Base-by-base conservation (phyloP, 2,329 filamentous ascomycete species). In the Ceratocystis albifundus region DNA sequence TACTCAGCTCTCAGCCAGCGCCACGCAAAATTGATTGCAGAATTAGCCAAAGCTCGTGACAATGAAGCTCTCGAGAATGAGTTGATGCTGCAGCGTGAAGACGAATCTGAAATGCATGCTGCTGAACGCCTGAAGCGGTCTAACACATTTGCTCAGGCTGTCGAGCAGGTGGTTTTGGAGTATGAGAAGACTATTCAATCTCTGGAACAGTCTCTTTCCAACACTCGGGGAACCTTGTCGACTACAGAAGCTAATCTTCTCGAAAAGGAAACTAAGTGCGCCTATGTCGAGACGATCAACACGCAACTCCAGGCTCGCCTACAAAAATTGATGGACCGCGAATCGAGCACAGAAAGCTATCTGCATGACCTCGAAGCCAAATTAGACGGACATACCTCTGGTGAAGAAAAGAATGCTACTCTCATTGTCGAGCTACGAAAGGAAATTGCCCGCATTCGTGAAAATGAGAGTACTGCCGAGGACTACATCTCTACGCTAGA, bases 161-260 rank as follows among this genome's bases (percentile, higher is more conserved):
- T 99, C 22, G 94, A 99, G 72, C 89, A 96, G 73, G 90, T 99
- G 25, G 90, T 99, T 2, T 79, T 97, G 62, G 94, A 99, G 76
- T 99, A 99, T 74, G 95, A 99, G 75, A 97, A 96, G 80, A 99
- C 95, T 0, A 99, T 99, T 62, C 92, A 97, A 74, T 88, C 85
- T 65, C 82, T 99, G 17, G 94, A 99, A 75, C 86, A 91, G 63
- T 96, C 92, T 1, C 83, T 99, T 15, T 92, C 92, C 0, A 94
- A 86, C 72, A 97, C 94, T 0, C 84, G 94, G 67, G 82, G 88
- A 44, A 90, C 89, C 0, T 80, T 99, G 32, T 88, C 94, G 10
- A 87, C 80, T 69, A 92, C 89, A 0, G 95, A 99, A 75, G 94
- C 91, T 65, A 88, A 80, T 67, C 80, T 99, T 28, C 80, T 97